Evolutionary conservation across 495 filamentous ascomycete species (phyloP).

Genomic region (Choiromyces venosus): DNA sequence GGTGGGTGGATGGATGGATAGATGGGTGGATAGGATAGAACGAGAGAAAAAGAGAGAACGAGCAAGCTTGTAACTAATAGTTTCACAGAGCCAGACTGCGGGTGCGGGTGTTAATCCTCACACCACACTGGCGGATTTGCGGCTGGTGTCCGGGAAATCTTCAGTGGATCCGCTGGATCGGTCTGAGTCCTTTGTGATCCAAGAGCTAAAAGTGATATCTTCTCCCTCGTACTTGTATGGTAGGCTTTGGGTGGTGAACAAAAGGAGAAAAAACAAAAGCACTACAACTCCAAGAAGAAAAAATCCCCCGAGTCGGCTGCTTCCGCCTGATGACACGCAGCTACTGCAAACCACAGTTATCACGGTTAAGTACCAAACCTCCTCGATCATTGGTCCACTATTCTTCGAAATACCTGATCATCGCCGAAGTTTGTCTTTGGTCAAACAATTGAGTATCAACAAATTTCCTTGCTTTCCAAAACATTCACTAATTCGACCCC

Average conservation of each 20-base stretch:
- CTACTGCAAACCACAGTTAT: conserved; percentile 28
- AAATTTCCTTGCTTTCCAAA: neutral
- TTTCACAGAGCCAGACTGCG: neutral
- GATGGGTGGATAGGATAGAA: neutral
- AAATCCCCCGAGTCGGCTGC: conserved; percentile 34
- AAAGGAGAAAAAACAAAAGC: conserved; percentile 1
- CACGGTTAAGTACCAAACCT: neutral
- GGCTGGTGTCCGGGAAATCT: conserved; percentile 25
- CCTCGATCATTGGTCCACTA: neutral
- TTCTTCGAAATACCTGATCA: neutral
- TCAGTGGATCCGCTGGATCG: conserved; percentile 25
- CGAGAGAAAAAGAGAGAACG: neutral
- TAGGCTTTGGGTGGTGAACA: neutral
- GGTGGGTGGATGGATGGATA: no score
- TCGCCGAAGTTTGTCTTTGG: conserved; percentile 23
- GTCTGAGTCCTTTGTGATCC: conserved; percentile 31
- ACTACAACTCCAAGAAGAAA: conserved; percentile 20
- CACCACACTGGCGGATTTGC: conserved; percentile 32
- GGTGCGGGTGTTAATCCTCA: conserved; percentile 30
- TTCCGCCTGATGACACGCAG: conserved; percentile 35
- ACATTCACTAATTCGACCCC: neutral
- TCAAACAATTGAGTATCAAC: conserved; percentile 27
- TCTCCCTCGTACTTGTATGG: conserved; percentile 3
- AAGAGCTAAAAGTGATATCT: conserved; percentile 32
- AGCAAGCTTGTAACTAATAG: neutral